These are phyloP conservation scores for Lophium mytilinum DNA, from an alignment of 495 filamentous ascomycete genomes.

Conservation along the genomic window DNA sequence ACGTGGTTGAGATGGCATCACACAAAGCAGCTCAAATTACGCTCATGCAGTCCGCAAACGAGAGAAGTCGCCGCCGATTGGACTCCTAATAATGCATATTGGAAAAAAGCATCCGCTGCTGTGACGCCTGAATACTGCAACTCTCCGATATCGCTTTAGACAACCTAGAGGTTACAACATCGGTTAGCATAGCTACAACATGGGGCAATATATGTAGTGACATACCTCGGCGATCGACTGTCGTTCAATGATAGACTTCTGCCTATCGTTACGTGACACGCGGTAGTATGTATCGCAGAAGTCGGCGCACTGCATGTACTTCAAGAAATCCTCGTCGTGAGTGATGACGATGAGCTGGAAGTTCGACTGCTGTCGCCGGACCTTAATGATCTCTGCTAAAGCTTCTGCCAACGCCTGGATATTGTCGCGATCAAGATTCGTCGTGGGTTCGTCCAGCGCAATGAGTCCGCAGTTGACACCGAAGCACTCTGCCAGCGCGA, in stretches of 20 bases:
- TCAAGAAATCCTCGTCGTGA: constrained; percentile 94
- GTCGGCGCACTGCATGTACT: constrained; percentile 87
- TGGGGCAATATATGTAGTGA: too few relatives aligned
- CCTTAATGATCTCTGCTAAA: constrained; percentile 79
- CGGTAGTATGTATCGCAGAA: constrained; percentile 89
- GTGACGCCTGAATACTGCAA: too few relatives aligned
- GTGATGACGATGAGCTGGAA: constrained; percentile 99
- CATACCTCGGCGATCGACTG: constrained; percentile 56
- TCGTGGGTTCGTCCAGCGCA: constrained; percentile 95
- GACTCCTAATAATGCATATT: too few relatives aligned
- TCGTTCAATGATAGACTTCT: constrained; percentile 77
- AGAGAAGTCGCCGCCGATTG: too few relatives aligned
- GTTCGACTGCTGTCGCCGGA: constrained; percentile 77
- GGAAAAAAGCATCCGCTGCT: too few relatives aligned
- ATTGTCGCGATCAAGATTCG: constrained; percentile 92
- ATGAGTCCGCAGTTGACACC: constrained; percentile 94
- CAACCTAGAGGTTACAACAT: neutral
- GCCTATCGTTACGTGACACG: constrained; percentile 70
- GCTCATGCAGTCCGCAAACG: too few relatives aligned
- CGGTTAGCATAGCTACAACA: neutral
- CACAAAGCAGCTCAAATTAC: too few relatives aligned
- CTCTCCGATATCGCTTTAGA: neutral
- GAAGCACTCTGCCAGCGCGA: constrained; percentile 94
- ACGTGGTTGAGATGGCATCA: too few relatives aligned
- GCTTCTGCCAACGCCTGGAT: constrained; percentile 80